Evolutionary conservation across 2,329 filamentous ascomycete genomes (phyloP).

Genomic region (Pseudogymnoascus sp.): DNA sequence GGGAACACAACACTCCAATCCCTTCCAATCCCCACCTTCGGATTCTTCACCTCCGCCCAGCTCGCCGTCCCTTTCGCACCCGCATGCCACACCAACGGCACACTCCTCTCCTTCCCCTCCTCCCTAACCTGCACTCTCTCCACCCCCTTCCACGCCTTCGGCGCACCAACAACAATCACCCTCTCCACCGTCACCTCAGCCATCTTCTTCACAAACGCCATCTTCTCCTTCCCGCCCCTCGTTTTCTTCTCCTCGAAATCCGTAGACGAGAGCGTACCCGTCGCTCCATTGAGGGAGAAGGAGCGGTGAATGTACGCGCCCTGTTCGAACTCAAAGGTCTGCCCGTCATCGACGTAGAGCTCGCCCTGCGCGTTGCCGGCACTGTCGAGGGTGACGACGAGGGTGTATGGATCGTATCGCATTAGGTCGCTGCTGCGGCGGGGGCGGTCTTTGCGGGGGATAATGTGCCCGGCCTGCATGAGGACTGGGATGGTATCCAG

Average conservation of each 20-base stretch:
- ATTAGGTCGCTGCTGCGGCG: conserved; percentile 81
- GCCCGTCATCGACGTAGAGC: conserved; percentile 88
- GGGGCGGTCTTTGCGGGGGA: conserved; percentile 82
- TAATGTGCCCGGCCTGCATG: conserved; percentile 88
- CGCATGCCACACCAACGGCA: conserved; percentile 55
- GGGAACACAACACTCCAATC: conserved; percentile 48
- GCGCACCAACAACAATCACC: conserved; percentile 76
- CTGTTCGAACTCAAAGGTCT: conserved; percentile 79
- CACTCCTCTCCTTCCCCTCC: conserved; percentile 48
- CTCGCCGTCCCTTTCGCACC: conserved; percentile 48
- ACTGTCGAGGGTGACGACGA: conserved; percentile 68
- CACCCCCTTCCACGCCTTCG: conserved; percentile 62
- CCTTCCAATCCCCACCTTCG: conserved; percentile 53
- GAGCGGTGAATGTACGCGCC: conserved; percentile 83
- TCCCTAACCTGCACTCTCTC: conserved; percentile 51
- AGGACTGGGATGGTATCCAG: conserved; percentile 83
- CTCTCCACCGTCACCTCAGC: conserved; percentile 72
- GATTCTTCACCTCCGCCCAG: conserved; percentile 59
- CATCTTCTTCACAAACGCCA: conserved; percentile 69
- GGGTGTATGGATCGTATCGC: conserved; percentile 91
- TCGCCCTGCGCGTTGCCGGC: conserved; percentile 70
- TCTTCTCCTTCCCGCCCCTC: conserved; percentile 45
- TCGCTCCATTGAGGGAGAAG: conserved; percentile 57
- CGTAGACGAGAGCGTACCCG: conserved; percentile 58
- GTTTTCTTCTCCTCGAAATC: conserved; percentile 51